Percentiles rank a stretch among this genome's conserved stretches.
These are phyloP conservation scores for Acmispon strigosus DNA, from an alignment of 306 rosid species.

Conservation along the genomic window DNA sequence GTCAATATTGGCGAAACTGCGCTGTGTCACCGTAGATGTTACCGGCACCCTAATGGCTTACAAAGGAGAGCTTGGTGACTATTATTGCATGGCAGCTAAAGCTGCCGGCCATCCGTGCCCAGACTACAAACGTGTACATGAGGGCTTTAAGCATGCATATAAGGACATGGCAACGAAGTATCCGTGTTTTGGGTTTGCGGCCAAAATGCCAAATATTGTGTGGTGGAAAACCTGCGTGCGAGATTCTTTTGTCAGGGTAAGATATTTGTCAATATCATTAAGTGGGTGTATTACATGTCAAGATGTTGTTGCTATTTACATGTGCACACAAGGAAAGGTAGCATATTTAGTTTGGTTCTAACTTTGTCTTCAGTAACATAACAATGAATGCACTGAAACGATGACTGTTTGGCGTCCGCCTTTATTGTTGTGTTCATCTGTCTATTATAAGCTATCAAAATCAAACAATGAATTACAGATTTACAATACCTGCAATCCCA, in stretches of 20 bases:
- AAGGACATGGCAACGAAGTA: slow-evolving; percentile 79
- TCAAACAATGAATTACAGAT: background rate
- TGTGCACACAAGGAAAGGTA: background rate
- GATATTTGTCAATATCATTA: slow-evolving; percentile 21
- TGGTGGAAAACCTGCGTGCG: slow-evolving; percentile 98
- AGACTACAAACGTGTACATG: slow-evolving; percentile 80
- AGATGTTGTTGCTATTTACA: slow-evolving; percentile 9
- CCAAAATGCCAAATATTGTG: slow-evolving; percentile 77
- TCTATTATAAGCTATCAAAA: background rate
- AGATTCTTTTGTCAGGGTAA: slow-evolving; percentile 86
- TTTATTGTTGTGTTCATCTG: background rate
- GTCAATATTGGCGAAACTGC: slow-evolving; percentile 57
- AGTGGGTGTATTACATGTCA: background rate
- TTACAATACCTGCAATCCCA: slow-evolving; percentile 11
- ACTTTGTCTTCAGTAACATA: background rate
- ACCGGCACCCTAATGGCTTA: slow-evolving; percentile 91
- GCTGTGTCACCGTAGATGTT: slow-evolving; percentile 86
- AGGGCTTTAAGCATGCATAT: slow-evolving; percentile 83
- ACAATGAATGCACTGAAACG: background rate
- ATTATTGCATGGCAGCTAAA: slow-evolving; percentile 97
- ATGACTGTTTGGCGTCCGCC: background rate
- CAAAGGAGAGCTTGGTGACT: slow-evolving; percentile 97
- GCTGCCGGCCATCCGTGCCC: slow-evolving; percentile 89
- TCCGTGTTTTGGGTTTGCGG: slow-evolving; percentile 83
- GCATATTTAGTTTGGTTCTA: background rate